These are phyloP conservation scores for Lactarius hengduanensis DNA, from an alignment of 768 basidiomycete species.

Conservation along the genomic window DNA sequence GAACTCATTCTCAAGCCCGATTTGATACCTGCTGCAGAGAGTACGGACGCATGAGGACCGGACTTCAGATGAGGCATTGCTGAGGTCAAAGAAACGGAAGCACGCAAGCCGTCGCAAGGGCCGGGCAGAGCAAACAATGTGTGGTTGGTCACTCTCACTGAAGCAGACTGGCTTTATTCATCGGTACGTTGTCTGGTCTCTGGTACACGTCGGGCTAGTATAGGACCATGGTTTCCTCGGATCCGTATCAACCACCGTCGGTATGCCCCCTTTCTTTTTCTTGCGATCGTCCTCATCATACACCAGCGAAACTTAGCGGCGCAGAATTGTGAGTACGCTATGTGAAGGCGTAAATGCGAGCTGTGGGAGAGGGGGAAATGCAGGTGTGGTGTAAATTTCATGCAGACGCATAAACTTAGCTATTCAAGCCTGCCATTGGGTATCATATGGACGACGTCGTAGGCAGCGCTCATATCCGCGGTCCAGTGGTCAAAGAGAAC, in stretches of 20 bases:
- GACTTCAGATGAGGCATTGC: neutral
- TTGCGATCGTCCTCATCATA: too few species aligned
- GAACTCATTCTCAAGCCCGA: neutral
- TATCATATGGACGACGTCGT: slow-evolving; percentile 51
- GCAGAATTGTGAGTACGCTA: too few species aligned
- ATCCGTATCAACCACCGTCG: too few species aligned
- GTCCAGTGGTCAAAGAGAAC: slow-evolving; percentile 39
- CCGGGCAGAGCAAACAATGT: too few species aligned
- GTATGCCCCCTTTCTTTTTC: too few species aligned
- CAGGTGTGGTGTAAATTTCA: slow-evolving; percentile 62
- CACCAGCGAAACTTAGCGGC: too few species aligned
- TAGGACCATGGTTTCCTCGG: too few species aligned
- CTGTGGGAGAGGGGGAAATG: slow-evolving; percentile 33
- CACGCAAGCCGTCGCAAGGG: neutral
- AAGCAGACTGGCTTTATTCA: too few species aligned
- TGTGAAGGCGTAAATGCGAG: too few species aligned
- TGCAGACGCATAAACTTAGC: slow-evolving; percentile 69
- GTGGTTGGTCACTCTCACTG: too few species aligned
- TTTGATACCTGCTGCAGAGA: neutral
- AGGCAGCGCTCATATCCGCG: slow-evolving; percentile 60
- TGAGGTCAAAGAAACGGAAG: neutral
- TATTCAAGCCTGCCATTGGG: slow-evolving; percentile 40
- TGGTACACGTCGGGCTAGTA: too few species aligned
- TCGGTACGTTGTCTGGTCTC: too few species aligned
- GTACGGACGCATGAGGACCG: neutral